These are phyloP conservation scores for Ogataea corticis DNA, from an alignment of 805 yeast species.

Conservation along the genomic window DNA sequence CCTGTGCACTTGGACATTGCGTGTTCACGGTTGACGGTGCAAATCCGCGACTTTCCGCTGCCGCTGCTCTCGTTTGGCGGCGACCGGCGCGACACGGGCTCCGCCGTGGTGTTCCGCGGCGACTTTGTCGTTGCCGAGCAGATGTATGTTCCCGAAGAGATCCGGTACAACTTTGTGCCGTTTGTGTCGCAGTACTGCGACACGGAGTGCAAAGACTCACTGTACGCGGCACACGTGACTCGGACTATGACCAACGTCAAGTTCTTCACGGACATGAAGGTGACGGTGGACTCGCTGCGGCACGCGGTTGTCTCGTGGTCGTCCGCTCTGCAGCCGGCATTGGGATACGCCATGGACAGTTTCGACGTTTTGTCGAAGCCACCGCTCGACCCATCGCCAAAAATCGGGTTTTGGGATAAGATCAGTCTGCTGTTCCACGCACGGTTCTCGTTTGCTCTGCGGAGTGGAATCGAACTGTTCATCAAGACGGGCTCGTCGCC, in stretches of 20 bases:
- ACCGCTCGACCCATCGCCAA: slow-evolving; percentile 62
- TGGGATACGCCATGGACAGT: slow-evolving; percentile 60
- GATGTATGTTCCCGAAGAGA: slow-evolving; percentile 50
- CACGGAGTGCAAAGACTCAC: slow-evolving; percentile 38
- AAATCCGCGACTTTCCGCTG: slow-evolving; percentile 54
- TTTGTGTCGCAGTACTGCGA: slow-evolving; percentile 40
- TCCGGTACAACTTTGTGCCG: slow-evolving; percentile 49
- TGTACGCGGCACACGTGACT: slow-evolving; percentile 58
- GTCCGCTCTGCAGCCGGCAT: slow-evolving; percentile 59
- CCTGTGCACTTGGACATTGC: slow-evolving; percentile 49
- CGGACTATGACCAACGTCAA: slow-evolving; percentile 68
- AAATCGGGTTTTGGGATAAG: slow-evolving; percentile 75
- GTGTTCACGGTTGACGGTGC: slow-evolving; percentile 44
- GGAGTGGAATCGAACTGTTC: slow-evolving; percentile 56
- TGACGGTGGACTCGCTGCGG: slow-evolving; percentile 43
- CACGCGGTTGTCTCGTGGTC: slow-evolving; percentile 65
- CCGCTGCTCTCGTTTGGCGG: slow-evolving; percentile 55
- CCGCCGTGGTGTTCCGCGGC: slow-evolving; percentile 39
- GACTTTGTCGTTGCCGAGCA: slow-evolving; percentile 62
- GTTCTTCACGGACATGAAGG: slow-evolving; percentile 49
- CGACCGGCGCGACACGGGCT: slow-evolving; percentile 42
- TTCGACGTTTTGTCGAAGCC: slow-evolving; percentile 71
- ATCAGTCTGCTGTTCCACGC: slow-evolving; percentile 57
- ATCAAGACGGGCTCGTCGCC: slow-evolving; percentile 64
- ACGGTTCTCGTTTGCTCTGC: slow-evolving; percentile 45